Evolutionary conservation across 352 stramenopile genomes (phyloP), one percentile per base, ranked within the genome.

Genomic region (Phytophthora crassamura): DNA sequence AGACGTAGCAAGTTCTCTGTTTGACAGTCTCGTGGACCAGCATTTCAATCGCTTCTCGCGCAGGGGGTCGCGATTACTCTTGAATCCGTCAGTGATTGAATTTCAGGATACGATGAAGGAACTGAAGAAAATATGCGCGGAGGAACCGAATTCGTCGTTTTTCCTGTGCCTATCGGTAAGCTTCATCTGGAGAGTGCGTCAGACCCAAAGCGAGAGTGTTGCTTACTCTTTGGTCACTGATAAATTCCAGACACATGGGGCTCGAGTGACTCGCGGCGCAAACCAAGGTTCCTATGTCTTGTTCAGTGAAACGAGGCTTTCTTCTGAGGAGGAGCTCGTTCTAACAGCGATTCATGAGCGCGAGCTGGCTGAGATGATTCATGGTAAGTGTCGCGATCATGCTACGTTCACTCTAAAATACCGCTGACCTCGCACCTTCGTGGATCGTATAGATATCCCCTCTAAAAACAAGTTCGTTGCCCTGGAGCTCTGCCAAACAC

Each of bases 41-140:
- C 72, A 74, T 34, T 91, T 86, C 51, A 81, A 71, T 42, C 68
- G 64, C 0, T 94, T 88, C 34, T 75, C 72, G 3, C 56, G 48
- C 8, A 74, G 77, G 58, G 81, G 81, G 0, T 89, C 75, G 9
- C 80, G 84, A 47, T 40, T 94, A 32, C 61, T 94, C 7, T 35
- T 94, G 20, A 94, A 94, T 59, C 86, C 86, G n/a, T 93, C 86
- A 2, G 66, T 92, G 7, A 88, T 94, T 58, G 82, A 94, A 38
- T 93, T 94, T 28, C 82, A 91, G 61, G 79, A 90, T 42, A 82
- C 80, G 8, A 85, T 91, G 76, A 79, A 79, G 41, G 86, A 94
- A 15, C 47, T 94, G 1, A 66, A 73, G 12, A 41, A 51, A 11
- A 65, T 90, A 33, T 80, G 70, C 12, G 52, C 67, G 0, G 59